phyloP scores from a whole-genome alignment of 345 rosid species.

The Arabidopsis thaliana region DNA sequence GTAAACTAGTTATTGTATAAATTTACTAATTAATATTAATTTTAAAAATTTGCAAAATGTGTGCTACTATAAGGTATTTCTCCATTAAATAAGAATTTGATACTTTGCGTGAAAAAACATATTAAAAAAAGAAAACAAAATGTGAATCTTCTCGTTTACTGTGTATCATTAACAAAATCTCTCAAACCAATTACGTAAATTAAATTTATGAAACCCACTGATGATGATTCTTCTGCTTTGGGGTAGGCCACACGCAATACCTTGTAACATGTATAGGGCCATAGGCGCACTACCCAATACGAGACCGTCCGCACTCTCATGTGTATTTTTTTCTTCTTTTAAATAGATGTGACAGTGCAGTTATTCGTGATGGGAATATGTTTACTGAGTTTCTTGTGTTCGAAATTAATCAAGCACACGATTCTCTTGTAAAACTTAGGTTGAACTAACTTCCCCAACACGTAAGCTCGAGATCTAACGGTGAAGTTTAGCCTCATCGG shows the following conservation, averaged over 20 bases:
- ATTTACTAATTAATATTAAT: too few species aligned
- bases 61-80: too few species aligned
- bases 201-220: not conserved
- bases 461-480: conserved; percentile 77
- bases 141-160: not conserved
- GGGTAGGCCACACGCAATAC: not conserved
- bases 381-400: conserved; percentile 68
- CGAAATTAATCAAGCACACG: conserved; percentile 63
- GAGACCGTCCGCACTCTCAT: not conserved
- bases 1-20: too few species aligned
- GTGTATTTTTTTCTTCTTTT: not conserved
- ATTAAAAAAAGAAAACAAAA: not conserved
- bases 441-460: conserved; percentile 86
- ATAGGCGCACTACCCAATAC: not conserved
- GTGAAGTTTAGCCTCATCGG: conserved; percentile 64
- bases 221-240: not conserved
- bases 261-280: not conserved
- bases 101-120: not conserved
- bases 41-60: too few species aligned
- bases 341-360: conserved; percentile 55
- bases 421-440: conserved; percentile 78
- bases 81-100: not conserved
- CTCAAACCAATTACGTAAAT: conserved; percentile 10
- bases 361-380: conserved; percentile 67
- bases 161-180: conserved; percentile 24